Conservation (phyloP, 1,284 basidiomycete species). For the Apiotrichum mycotoxinovorans region DNA sequence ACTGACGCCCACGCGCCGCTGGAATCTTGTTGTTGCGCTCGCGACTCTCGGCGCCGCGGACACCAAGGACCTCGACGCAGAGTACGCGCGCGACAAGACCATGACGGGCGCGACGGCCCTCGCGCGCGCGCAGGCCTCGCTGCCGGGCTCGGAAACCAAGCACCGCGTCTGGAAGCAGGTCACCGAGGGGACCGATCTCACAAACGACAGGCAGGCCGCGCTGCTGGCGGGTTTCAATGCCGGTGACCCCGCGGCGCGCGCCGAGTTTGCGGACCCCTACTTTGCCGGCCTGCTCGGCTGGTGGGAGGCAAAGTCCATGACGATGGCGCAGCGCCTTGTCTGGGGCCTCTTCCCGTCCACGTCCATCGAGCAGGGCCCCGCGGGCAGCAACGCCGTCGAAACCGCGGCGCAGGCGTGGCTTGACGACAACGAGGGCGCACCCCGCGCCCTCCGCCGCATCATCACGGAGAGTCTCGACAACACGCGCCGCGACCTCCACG, state of each 20-base stretch:
- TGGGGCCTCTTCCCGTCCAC: conserved; percentile 3
- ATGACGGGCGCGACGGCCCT: conserved; percentile 10
- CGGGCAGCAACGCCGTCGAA: conserved; percentile 3
- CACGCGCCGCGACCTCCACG: conserved; percentile 1
- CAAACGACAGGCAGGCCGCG: conserved; percentile 12
- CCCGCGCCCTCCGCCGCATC: conserved; percentile 6
- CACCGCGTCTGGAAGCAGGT: conserved; percentile 5
- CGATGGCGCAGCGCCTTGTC: conserved; percentile 7
- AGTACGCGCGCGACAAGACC: conserved; percentile 9
- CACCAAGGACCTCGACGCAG: conserved; percentile 6
- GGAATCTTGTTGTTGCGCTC: conserved; percentile 6
- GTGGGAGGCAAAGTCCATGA: conserved; percentile 7
- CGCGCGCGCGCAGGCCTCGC: conserved; percentile 3
- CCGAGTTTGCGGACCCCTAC: conserved; percentile 1
- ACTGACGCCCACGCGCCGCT: conserved; percentile 11
- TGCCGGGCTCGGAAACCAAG: conserved; percentile 5
- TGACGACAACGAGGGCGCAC: conserved; percentile 3
- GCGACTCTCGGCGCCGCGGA: conserved; percentile 5
- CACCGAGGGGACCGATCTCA: conserved; percentile 2
- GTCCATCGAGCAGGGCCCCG: not conserved
- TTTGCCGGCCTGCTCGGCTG: conserved; percentile 4
- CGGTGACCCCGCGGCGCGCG: not conserved
- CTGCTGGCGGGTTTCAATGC: conserved; percentile 4
- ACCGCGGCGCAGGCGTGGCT: conserved; percentile 4
- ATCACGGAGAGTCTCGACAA: conserved; percentile 4